These are phyloP conservation scores for Tuber aestivum DNA, from an alignment of 495 filamentous ascomycete species.

Conservation along the genomic window DNA sequence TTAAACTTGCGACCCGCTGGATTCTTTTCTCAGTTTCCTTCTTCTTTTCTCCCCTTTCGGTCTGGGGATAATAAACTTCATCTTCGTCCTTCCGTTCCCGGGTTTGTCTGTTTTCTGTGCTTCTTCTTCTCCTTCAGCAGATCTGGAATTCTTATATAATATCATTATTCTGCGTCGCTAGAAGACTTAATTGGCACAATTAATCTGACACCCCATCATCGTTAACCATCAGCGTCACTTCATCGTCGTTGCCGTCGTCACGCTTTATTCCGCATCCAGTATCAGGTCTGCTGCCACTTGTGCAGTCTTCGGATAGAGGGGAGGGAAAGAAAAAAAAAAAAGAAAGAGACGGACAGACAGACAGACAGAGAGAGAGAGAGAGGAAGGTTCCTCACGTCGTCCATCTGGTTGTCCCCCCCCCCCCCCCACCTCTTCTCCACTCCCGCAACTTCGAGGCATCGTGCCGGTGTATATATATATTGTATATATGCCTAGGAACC, in stretches of 20 bases:
- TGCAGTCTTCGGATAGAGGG: constrained; percentile 2
- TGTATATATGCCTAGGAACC: not conserved
- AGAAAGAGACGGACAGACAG: too few relatives aligned
- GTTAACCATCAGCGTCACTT: constrained; percentile 2
- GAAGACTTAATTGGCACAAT: constrained; percentile 5
- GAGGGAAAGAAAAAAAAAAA: not conserved
- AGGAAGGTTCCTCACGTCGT: not conserved
- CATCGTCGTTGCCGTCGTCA: constrained; percentile 2
- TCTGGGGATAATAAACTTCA: not conserved
- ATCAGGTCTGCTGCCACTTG: constrained; percentile 6
- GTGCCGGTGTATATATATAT: not conserved
- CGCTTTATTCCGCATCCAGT: constrained; percentile 6
- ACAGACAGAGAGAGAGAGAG: not conserved
- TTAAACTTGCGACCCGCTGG: not conserved
- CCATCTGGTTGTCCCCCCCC: not conserved
- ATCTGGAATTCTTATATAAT: not conserved
- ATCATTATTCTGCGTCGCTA: not conserved
- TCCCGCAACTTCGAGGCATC: not conserved
- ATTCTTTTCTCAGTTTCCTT: not conserved
- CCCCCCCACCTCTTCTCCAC: not conserved
- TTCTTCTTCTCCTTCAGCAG: not conserved
- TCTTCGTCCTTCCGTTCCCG: not conserved
- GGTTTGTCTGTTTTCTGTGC: not conserved
- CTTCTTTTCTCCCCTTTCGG: not conserved
- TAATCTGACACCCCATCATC: not conserved